Base-by-base conservation (phyloP, 1,284 basidiomycete species). In the Apiotrichum akiyoshidainum region DNA sequence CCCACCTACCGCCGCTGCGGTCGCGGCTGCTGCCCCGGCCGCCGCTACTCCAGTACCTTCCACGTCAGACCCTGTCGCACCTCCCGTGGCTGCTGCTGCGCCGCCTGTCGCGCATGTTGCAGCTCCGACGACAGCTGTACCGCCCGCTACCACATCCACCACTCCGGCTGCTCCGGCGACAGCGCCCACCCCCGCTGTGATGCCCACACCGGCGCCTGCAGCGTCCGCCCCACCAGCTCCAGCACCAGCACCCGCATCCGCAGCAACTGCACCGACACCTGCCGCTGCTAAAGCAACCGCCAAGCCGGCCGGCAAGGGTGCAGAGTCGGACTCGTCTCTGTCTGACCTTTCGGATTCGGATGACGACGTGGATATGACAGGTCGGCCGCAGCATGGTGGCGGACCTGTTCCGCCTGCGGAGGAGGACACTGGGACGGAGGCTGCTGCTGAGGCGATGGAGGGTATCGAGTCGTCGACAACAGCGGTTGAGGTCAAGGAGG, bases 341-440 rank as follows among this genome's bases (percentile, higher is more conserved):
- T 48, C 49, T 5, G 39, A 51, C 19, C 41, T 13, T 10, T 56
- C 59, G n/a, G 67, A 66, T 22, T 61, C 60, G 12, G 72, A 71
- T 33, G 57, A 59, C 16, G 72, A 72, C 33, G 64, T 67, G 1
- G 68, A 69, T 48, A 69, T 70, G 70, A 67, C 49, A 9, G 72
- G 72, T 12, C 68, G 61, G 1, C 60, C 57, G n/a, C 71, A 73
- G 55, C 67, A 65, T 6, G 72, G 72, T 11, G 72, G 72, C 1
- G 72, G 72, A 22, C 59, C 67, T 14, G 34, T 67, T 21, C 14
- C 46, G 19, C 37, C 37, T 3, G 12, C 37, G 14, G 37, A 37
- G 37, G 54, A 35, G 12, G 31, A 17, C 7, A 6, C 19, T 41
- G 35, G 17, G 17, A 48, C n/a, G 17, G 17, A 2, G 9, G 31